Evolutionary conservation across 345 rosid species (phyloP), one percentile per base, ranked within the genome.

Genomic region (Bruguiera parviflora): DNA sequence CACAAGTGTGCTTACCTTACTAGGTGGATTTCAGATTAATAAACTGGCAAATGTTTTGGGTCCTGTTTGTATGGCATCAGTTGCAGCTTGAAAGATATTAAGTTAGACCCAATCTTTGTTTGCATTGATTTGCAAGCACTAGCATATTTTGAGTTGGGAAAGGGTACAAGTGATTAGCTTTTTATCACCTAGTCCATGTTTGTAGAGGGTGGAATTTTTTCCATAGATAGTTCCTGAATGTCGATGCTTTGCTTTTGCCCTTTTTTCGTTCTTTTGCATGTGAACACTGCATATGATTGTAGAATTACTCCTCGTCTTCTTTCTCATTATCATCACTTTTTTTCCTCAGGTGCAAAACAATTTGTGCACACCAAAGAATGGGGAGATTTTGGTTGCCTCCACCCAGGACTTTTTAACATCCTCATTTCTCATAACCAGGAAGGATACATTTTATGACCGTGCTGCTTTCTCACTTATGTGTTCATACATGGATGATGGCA

Each of bases 351-450:
- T 95, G 73, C 99, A 95, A 86, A 92, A 92, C 79, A 95, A 92
- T 82, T 82, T 95, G 77, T 95, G 99, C 85, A 95, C 99, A 33
- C 99, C 99, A 65, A 95, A 95, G 84, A 95, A 92, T 81, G 99
- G 99, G 80, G 97, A 95, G 83, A 86, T 95, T 65, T 85, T 95
- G 84, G 96, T 95, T 73, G 99, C 99, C 56, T 88, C 97, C 51
- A 95, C 97, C 15, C 99, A 95, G 80, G 99, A 95, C 80, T 95
- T 95, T 86, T 76, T 95, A 49, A 95, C 99, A 47, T 81, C 97
- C 63, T 84, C 99, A 69, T 92, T 84, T 86, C 90, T 95, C 64
- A 88, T 95, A 66, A 92, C 97, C 77, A 87, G 99, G 80, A 95
- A 87, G 81, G 99, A 95, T 80, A 90, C 92, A 22, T 91, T 95